These are phyloP conservation scores for Fusarium decemcellulare DNA, from an alignment of 2,329 filamentous ascomycete genomes.

Conservation along the genomic window DNA sequence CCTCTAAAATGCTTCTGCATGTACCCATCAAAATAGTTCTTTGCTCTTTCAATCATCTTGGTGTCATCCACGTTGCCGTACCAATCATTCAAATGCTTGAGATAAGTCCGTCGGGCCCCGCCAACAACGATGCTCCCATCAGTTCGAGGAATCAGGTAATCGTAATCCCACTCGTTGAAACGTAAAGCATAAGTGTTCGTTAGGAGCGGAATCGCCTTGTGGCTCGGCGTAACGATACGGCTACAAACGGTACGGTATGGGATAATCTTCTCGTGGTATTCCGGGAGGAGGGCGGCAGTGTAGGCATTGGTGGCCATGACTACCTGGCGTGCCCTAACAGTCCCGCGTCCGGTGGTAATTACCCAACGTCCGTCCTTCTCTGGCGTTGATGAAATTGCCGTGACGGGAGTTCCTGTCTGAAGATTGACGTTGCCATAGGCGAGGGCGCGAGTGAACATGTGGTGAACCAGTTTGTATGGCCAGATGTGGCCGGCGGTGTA, in stretches of 20 bases:
- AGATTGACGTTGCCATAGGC: too few species aligned
- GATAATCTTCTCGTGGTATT: constrained; percentile 72
- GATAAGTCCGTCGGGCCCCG: constrained; percentile 51
- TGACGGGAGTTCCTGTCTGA: too few species aligned
- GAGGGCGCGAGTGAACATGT: too few species aligned
- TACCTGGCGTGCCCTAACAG: too few species aligned
- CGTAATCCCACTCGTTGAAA: constrained; percentile 34
- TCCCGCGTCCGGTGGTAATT: too few species aligned
- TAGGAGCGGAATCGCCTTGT: constrained; percentile 34
- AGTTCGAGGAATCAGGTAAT: constrained; percentile 59
- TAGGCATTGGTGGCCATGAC: constrained; percentile 74
- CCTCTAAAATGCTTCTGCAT: constrained; percentile 63
- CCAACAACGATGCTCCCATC: constrained; percentile 57
- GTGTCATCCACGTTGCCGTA: constrained; percentile 62
- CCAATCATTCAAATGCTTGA: constrained; percentile 55
- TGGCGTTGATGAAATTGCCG: too few species aligned
- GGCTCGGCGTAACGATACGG: constrained; percentile 44
- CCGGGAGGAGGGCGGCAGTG: constrained; percentile 71
- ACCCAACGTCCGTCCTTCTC: too few species aligned
- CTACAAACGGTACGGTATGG: constrained; percentile 68
- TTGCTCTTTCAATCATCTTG: constrained; percentile 57
- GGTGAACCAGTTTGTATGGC: too few species aligned
- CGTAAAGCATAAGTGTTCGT: constrained; percentile 46
- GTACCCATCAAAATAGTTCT: constrained; percentile 61
- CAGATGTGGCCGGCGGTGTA: too few species aligned